These are phyloP conservation scores for Candida xyloterini DNA, from an alignment of 805 yeast genomes.

Conservation along the genomic window DNA sequence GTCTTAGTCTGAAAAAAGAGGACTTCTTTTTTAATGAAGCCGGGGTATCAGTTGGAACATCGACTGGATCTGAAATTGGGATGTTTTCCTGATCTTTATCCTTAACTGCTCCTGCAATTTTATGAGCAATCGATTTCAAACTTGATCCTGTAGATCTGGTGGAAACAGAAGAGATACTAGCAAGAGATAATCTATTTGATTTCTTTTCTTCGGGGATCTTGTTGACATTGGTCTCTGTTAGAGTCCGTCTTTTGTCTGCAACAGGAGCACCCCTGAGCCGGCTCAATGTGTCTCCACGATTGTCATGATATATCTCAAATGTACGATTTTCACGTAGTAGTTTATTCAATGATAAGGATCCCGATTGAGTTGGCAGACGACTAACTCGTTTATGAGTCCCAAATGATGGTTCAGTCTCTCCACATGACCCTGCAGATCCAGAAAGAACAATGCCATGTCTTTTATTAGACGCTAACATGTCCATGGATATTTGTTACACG, in stretches of 20 bases:
- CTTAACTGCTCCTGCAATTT: conserved; percentile 18
- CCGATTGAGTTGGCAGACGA: conserved; percentile 14
- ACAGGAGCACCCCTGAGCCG: conserved; percentile 8
- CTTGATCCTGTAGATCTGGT: conserved; percentile 23
- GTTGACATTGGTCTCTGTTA: conserved; percentile 8
- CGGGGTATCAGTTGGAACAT: conserved; percentile 1
- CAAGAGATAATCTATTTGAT: conserved; percentile 17
- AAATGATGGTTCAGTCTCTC: conserved; percentile 1
- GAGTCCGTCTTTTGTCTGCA: conserved; percentile 4
- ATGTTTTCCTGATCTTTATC: conserved; percentile 2
- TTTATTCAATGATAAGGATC: conserved; percentile 17
- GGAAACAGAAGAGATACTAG: conserved; percentile 19
- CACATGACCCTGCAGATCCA: conserved; percentile 3
- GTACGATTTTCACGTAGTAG: conserved; percentile 11
- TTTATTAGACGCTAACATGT: conserved; percentile 15
- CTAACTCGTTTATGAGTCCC: conserved; percentile 6
- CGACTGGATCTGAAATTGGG: not conserved
- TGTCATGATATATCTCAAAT: conserved; percentile 3
- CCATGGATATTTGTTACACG: conserved; percentile 8
- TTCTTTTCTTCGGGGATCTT: conserved; percentile 11
- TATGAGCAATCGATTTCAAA: conserved; percentile 24
- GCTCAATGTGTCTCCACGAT: conserved; percentile 12
- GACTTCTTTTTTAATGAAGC: conserved; percentile 20
- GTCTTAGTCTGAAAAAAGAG: conserved; percentile 26
- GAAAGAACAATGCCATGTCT: conserved; percentile 22